Conservation (phyloP, 2,329 filamentous ascomycete genomes). For the Thielaviopsis populi region DNA sequence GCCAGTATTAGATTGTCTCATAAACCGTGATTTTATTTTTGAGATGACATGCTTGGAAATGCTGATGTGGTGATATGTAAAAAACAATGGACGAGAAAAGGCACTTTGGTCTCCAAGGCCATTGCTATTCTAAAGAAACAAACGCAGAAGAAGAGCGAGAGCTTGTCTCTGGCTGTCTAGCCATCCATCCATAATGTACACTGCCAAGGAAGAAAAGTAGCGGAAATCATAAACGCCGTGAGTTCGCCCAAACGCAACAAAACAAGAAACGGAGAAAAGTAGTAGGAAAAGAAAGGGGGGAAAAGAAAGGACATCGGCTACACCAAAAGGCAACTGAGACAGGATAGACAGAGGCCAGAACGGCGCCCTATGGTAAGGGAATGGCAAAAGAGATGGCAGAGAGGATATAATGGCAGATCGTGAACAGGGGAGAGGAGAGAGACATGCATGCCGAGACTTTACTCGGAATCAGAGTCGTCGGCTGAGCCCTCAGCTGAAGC, state of each 20-base stretch:
- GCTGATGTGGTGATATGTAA: constrained; percentile 10
- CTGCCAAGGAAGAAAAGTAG: constrained; percentile 4
- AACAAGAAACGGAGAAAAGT: neutral
- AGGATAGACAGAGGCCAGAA: neutral
- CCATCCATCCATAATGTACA: neutral
- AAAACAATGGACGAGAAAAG: constrained; percentile 2
- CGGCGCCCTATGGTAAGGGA: neutral
- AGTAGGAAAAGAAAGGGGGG: neutral
- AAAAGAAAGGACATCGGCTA: constrained; percentile 1
- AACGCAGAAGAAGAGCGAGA: neutral
- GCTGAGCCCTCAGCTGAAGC: constrained; percentile 12
- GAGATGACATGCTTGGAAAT: constrained; percentile 12
- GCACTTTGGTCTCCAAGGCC: neutral
- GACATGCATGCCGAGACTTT: neutral
- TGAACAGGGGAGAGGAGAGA: neutral
- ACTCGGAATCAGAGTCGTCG: constrained; percentile 24
- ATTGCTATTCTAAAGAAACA: neutral
- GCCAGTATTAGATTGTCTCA: neutral
- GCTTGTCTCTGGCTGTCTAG: neutral
- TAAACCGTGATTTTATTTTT: constrained; percentile 8
- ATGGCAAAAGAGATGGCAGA: neutral
- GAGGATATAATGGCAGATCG: neutral
- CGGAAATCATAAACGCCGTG: constrained; percentile 14
- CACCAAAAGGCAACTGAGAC: neutral
- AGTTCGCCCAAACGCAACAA: constrained; percentile 11